These are phyloP conservation scores for Westerdykella ornata DNA, from an alignment of 2,329 filamentous ascomycete genomes.

Conservation along the genomic window DNA sequence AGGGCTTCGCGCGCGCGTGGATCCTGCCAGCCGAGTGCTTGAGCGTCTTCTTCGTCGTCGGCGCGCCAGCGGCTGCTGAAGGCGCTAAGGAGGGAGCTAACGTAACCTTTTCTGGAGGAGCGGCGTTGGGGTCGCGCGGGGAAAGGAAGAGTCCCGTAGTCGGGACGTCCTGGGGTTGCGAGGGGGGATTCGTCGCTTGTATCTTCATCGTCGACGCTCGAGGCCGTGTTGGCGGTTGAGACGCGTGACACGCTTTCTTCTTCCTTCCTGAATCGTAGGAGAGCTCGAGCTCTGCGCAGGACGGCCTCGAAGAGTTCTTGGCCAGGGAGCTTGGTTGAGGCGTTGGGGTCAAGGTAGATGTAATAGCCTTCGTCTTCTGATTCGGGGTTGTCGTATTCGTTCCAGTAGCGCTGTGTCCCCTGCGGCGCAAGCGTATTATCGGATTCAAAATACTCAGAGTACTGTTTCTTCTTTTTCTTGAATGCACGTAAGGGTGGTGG, in stretches of 20 bases:
- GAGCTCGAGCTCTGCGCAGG: conserved; percentile 16
- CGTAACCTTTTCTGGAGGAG: conserved; percentile 18
- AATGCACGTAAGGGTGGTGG: conserved; percentile 39
- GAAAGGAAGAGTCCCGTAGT: conserved; percentile 42
- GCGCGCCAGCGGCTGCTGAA: conserved; percentile 25
- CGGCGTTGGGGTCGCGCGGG: neutral
- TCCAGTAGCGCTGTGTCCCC: conserved; percentile 58
- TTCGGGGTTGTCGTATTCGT: conserved; percentile 78
- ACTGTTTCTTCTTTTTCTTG: conserved; percentile 39
- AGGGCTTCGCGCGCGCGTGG: conserved; percentile 44
- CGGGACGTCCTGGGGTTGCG: conserved; percentile 38
- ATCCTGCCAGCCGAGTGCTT: neutral
- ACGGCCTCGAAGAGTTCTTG: conserved; percentile 51
- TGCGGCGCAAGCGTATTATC: conserved; percentile 17
- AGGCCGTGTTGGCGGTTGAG: conserved; percentile 41
- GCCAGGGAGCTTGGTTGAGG: conserved; percentile 55
- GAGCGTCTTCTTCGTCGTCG: conserved; percentile 31
- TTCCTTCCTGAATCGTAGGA: conserved; percentile 17
- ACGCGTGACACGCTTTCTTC: conserved; percentile 4
- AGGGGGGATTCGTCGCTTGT: conserved; percentile 37
- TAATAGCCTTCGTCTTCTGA: conserved; percentile 56
- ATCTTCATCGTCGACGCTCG: conserved; percentile 47
- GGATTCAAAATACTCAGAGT: conserved; percentile 20
- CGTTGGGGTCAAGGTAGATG: conserved; percentile 68
- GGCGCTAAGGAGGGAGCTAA: conserved; percentile 27